These are phyloP conservation scores for Entrophospora sp. DNA, from an alignment of 192 early-diverging fungal species.

Conservation along the genomic window DNA sequence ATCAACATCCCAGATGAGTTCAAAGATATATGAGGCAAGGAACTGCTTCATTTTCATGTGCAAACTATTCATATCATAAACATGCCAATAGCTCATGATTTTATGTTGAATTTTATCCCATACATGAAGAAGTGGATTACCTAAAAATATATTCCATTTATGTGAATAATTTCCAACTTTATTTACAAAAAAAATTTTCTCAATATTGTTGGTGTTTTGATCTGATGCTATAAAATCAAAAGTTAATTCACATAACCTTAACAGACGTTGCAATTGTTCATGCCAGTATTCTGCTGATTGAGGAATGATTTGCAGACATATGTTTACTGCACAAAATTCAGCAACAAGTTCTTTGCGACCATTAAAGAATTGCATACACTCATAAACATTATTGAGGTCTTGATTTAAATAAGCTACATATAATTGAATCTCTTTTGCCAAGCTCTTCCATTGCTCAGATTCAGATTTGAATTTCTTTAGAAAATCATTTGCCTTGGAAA, in stretches of 20 bases:
- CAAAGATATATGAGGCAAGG: neutral
- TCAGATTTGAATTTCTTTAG: no score
- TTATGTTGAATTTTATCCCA: neutral
- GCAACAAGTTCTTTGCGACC: neutral
- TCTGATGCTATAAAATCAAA: neutral
- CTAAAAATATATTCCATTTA: neutral
- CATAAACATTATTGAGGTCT: neutral
- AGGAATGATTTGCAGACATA: neutral
- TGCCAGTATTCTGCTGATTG: neutral
- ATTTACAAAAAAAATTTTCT: neutral
- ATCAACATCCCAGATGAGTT: neutral
- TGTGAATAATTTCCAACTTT: neutral
- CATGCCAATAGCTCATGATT: neutral
- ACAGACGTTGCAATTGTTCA: neutral
- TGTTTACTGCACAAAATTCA: constrained; percentile 2
- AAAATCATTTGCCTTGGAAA: no score
- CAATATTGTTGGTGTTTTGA: neutral
- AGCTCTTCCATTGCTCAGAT: no score
- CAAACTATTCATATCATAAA: neutral
- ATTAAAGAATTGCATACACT: neutral
- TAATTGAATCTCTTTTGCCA: neutral
- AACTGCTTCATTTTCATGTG: neutral
- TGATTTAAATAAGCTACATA: constrained; percentile 4
- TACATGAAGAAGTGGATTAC: neutral
- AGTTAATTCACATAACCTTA: neutral